Base-by-base conservation (phyloP, 495 filamentous ascomycete genomes). In the Melanomma pulvis-pyrius region DNA sequence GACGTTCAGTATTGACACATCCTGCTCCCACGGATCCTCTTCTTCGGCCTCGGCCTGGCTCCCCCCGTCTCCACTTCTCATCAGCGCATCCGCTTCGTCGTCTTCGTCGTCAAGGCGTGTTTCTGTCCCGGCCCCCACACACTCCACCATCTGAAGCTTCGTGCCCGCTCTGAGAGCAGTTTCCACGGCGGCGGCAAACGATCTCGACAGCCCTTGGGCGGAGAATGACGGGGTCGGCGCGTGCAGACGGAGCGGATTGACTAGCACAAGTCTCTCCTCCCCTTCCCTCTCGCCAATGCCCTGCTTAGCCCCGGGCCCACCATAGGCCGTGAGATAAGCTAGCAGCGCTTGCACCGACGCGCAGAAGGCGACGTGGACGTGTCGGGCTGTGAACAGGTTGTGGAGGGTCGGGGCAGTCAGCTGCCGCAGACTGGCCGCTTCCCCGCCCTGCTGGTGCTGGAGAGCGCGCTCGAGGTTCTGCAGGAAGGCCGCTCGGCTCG, bases 171-270 rank as follows among this genome's bases (percentile, higher is more conserved):
- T 60, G 24, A 51, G 50, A 1, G 88, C 86, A 8, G 86, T 80
- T 69, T 96, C 92, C 28, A 93, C 85, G 7, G 88, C 77, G 24
- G 76, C 74, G 12, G 92, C 84, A 17, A 90, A 79, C 5, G 87
- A 90, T 70, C 86, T 85, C 53, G 85, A 85, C 5, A 97, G 74
- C 0, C 92, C 92, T 74, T 96, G 92, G 0, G 88, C 91, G 47
- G 90, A 92, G 82, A 89, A 93, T 70, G 94, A 91, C 59, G 85
- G 84, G 4, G 90, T 93, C 28, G 81, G 76, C n/a, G 80, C 80
- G 76, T 96, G 92, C 36, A 91, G 74, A 29, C 79, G 75, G 12
- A 96, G 69, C 49, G 89, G 79, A 58, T 90, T 86, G 63, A 90
- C 84, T 12, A 93, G 74, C 13, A 87, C 80, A 15, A 96, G 75